These are phyloP conservation scores for Limnomonas spitsbergensis DNA, from an alignment of 139 green algal species.

Conservation along the genomic window DNA sequence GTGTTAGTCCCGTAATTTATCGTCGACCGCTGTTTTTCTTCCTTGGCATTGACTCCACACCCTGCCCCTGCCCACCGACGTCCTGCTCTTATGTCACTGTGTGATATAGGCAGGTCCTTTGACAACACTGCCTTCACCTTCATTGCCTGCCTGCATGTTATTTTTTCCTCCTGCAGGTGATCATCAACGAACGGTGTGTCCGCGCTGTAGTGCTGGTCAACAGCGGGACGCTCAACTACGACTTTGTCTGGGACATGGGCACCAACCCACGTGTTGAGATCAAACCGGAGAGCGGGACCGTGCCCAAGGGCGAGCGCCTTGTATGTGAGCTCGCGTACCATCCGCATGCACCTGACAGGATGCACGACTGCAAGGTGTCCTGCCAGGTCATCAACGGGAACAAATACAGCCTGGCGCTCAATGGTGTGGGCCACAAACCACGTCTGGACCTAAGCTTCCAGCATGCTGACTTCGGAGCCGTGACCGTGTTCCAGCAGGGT, in stretches of 20 bases:
- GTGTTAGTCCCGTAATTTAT: no score
- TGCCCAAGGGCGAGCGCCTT: slow-evolving; percentile 56
- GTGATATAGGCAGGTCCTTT: no score
- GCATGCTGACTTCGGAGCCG: slow-evolving; percentile 67
- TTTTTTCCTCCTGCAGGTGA: slow-evolving; percentile 41
- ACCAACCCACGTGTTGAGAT: slow-evolving; percentile 54
- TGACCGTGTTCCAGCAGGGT: slow-evolving; percentile 54
- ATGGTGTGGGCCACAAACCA: slow-evolving; percentile 65
- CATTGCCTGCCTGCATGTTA: not conserved
- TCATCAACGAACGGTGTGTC: slow-evolving; percentile 68
- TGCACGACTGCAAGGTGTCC: slow-evolving; percentile 51
- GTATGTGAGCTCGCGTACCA: slow-evolving; percentile 65
- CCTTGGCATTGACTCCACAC: no score
- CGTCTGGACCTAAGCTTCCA: slow-evolving; percentile 64
- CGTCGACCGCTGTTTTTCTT: no score
- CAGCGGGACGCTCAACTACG: slow-evolving; percentile 56
- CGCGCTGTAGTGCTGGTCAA: slow-evolving; percentile 63
- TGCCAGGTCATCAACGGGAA: slow-evolving; percentile 57
- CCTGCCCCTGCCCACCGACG: no score
- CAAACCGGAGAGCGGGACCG: slow-evolving; percentile 52
- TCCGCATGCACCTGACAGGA: slow-evolving; percentile 50
- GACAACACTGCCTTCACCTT: not conserved
- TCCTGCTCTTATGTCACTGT: no score
- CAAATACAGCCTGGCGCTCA: slow-evolving; percentile 58
- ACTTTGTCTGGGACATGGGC: slow-evolving; percentile 69